A percentile compares a stretch with the other conserved stretches of the same genome.
Conservation (phyloP, 2,329 filamentous ascomycete species). For the Penicillium sp. region DNA sequence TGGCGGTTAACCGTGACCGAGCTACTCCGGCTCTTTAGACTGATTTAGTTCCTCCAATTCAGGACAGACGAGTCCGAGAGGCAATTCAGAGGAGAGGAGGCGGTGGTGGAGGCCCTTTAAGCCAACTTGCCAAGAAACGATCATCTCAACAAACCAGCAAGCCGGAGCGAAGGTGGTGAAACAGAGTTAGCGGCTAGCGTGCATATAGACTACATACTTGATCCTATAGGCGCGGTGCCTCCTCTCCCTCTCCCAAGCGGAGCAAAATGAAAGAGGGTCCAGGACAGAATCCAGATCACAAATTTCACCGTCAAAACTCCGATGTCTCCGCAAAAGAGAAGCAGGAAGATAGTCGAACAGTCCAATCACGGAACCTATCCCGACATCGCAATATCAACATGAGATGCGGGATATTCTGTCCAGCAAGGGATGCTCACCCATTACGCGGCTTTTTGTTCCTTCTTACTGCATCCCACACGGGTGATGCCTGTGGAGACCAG, state of each 20-base stretch:
- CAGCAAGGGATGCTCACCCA: slow-evolving; percentile 19
- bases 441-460: slow-evolving; percentile 14
- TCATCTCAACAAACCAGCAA: not conserved
- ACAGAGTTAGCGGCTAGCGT: not conserved
- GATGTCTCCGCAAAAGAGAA: slow-evolving; percentile 8
- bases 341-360: not conserved
- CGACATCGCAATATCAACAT: slow-evolving; percentile 9
- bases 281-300: slow-evolving; percentile 1
- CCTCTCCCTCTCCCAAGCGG: not conserved
- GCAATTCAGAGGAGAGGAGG: not conserved
- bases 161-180: not conserved
- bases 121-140: slow-evolving; percentile 4
- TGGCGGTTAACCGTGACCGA: slow-evolving; percentile 13
- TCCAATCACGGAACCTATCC: slow-evolving; percentile 7
- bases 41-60: not conserved
- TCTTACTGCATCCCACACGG: slow-evolving; percentile 9
- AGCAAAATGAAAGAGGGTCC: not conserved
- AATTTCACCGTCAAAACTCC: slow-evolving; percentile 10
- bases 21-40: slow-evolving; percentile 13
- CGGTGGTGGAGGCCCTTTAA: not conserved
- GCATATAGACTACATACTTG: not conserved
- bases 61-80: not conserved
- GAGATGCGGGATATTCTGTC: slow-evolving; percentile 3
- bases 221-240: not conserved
- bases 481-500: slow-evolving; percentile 1